A percentile compares a stretch with the other conserved stretches of the same genome.
Conservation (phyloP, 2,329 filamentous ascomycete species). For the Cytospora piceicola region DNA sequence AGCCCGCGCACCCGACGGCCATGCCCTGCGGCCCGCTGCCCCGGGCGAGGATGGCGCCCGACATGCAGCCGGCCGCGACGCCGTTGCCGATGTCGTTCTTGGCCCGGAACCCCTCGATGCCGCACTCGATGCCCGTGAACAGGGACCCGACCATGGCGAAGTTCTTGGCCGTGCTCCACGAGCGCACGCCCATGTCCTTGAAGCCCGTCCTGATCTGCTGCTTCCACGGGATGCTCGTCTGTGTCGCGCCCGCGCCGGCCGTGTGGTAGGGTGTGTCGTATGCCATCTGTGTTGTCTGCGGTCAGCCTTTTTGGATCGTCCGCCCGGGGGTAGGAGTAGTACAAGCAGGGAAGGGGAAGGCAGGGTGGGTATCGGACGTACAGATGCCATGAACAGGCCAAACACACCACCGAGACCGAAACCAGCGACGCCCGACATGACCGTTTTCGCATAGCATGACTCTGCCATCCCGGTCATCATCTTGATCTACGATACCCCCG, state of each 20-base stretch:
- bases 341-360: background rate
- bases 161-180: conserved; percentile 85
- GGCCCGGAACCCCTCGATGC: conserved; percentile 87
- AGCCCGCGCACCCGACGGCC: conserved; percentile 85
- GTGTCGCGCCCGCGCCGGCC: conserved; percentile 40
- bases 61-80: conserved; percentile 84
- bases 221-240: conserved; percentile 67
- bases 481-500: conserved; percentile 8
- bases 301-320: conserved; percentile 7
- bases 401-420: conserved; percentile 94
- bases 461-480: conserved; percentile 73
- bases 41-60: conserved; percentile 84
- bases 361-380: conserved; percentile 49
- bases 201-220: conserved; percentile 86
- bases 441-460: conserved; percentile 86
- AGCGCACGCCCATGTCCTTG: conserved; percentile 90
- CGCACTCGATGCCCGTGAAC: conserved; percentile 92
- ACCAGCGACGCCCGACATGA: conserved; percentile 88
- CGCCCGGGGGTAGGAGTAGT: background rate
- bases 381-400: conserved; percentile 96
- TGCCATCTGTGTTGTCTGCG: conserved; percentile 70
- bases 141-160: conserved; percentile 92
- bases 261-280: conserved; percentile 89
- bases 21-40: conserved; percentile 89
- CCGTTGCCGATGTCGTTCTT: conserved; percentile 95